Evolutionary conservation across 345 rosid species (phyloP).

Genomic region (Populus ilicifolia): DNA sequence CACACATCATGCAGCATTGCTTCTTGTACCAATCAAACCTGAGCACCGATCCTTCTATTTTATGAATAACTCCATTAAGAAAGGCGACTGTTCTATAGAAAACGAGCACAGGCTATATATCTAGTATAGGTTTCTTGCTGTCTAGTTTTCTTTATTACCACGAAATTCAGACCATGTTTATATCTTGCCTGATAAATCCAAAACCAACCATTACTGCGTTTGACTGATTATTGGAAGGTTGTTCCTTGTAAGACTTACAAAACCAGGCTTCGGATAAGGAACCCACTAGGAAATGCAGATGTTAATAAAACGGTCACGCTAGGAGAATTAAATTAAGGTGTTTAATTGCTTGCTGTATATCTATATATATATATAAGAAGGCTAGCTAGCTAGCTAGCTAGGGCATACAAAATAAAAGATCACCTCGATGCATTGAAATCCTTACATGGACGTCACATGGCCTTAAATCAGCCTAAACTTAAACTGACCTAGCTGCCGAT

Average conservation of each 20-base stretch:
- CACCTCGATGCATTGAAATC: too few species aligned
- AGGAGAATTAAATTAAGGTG: background rate
- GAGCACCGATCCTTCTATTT: background rate
- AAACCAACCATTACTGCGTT: slow-evolving; percentile 26
- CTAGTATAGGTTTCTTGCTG: slow-evolving; percentile 1
- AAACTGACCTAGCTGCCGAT: too few species aligned
- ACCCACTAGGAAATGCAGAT: background rate
- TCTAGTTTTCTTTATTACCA: slow-evolving; percentile 6
- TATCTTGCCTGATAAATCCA: slow-evolving; percentile 47
- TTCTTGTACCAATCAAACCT: background rate
- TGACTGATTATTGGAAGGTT: slow-evolving; percentile 25
- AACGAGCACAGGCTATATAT: background rate
- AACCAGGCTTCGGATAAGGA: slow-evolving; percentile 18
- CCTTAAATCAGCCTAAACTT: too few species aligned
- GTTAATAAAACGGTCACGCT: slow-evolving; percentile 2
- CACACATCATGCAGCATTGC: background rate
- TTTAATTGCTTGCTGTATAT: background rate
- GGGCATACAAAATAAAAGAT: too few species aligned
- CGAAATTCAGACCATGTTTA: slow-evolving; percentile 12
- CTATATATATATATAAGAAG: too few species aligned
- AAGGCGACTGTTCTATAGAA: background rate
- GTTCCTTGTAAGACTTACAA: slow-evolving; percentile 30
- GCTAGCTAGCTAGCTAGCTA: too few species aligned
- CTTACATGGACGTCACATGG: too few species aligned
- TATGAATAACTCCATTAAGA: too few species aligned